Conservation (phyloP, 2,329 filamentous ascomycete species). For the Polytolypa hystricis region DNA sequence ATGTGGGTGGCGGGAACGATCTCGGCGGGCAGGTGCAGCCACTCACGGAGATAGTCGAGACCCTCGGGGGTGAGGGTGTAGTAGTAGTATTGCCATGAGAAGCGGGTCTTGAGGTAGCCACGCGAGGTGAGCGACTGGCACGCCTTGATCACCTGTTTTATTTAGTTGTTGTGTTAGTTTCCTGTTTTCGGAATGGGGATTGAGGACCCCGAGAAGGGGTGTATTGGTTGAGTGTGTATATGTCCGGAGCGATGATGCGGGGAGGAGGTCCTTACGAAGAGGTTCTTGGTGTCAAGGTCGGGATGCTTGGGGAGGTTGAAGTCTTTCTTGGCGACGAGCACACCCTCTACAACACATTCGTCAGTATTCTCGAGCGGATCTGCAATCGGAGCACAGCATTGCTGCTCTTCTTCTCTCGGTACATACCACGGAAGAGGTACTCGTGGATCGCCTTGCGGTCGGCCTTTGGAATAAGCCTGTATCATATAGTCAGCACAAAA, state of each 20-base stretch:
- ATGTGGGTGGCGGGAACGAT: constrained; percentile 99
- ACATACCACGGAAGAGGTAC: constrained; percentile 89
- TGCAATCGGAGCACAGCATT: too few relatives aligned
- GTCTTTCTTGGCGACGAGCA: constrained; percentile 98
- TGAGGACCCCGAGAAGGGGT: constrained; percentile 3
- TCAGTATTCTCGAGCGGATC: background rate
- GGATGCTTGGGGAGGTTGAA: constrained; percentile 96
- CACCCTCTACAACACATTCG: constrained; percentile 45
- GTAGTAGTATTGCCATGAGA: constrained; percentile 99
- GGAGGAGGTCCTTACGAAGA: constrained; percentile 50
- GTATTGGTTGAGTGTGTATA: background rate
- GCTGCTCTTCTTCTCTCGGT: constrained; percentile 3
- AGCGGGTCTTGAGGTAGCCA: constrained; percentile 98
- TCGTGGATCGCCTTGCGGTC: constrained; percentile 99
- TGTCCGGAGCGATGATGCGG: constrained; percentile 1
- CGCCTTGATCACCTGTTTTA: constrained; percentile 74
- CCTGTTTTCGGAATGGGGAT: background rate
- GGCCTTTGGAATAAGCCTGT: constrained; percentile 97
- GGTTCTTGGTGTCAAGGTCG: constrained; percentile 99
- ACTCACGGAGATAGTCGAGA: constrained; percentile 99
- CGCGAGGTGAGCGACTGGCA: constrained; percentile 96
- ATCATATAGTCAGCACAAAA: constrained; percentile 6
- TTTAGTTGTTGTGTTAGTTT: constrained; percentile 8
- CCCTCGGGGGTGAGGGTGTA: constrained; percentile 99
- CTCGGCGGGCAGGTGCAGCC: constrained; percentile 98